phyloP scores from a whole-genome alignment of 345 rosid genomes.

The Turnera subulata region DNA sequence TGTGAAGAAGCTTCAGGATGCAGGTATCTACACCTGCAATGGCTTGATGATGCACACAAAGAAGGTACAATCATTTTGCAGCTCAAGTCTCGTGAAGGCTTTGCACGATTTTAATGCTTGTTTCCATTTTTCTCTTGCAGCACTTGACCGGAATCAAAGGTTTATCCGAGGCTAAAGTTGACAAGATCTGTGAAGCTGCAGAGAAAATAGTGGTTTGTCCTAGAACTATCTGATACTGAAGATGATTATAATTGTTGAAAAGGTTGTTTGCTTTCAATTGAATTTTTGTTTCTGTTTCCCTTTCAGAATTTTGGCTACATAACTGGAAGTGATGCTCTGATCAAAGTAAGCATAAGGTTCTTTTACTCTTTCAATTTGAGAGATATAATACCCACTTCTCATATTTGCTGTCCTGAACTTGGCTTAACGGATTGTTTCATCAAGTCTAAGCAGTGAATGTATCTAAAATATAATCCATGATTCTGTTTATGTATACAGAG shows the following conservation, averaged over 20 bases:
- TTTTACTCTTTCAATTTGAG: background rate
- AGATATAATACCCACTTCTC: background rate
- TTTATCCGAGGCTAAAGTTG: slow-evolving; percentile 93
- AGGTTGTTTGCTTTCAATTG: background rate
- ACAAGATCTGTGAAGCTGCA: slow-evolving; percentile 94
- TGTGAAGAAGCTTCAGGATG: slow-evolving; percentile 88
- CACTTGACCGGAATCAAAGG: slow-evolving; percentile 91
- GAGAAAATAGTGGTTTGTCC: slow-evolving; percentile 88
- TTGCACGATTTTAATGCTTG: background rate
- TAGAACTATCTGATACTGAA: background rate
- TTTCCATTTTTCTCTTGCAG: slow-evolving; percentile 32
- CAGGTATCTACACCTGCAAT: slow-evolving; percentile 93
- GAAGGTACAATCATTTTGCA: slow-evolving; percentile 45
- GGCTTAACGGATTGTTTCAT: background rate
- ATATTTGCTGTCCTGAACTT: background rate
- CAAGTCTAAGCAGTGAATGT: background rate
- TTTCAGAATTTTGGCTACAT: slow-evolving; percentile 80
- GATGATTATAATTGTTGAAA: background rate
- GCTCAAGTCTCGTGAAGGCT: background rate
- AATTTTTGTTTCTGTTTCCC: background rate
- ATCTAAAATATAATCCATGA: background rate
- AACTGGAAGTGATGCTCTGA: slow-evolving; percentile 88
- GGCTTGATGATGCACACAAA: slow-evolving; percentile 98
- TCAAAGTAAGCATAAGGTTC: slow-evolving; percentile 47
- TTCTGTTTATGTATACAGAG: slow-evolving; percentile 34